Percentiles rank a stretch among this genome's conserved stretches.
Evolutionary conservation across 2,329 filamentous ascomycete species (phyloP).

Genomic region (Fusarium caatingaense): DNA sequence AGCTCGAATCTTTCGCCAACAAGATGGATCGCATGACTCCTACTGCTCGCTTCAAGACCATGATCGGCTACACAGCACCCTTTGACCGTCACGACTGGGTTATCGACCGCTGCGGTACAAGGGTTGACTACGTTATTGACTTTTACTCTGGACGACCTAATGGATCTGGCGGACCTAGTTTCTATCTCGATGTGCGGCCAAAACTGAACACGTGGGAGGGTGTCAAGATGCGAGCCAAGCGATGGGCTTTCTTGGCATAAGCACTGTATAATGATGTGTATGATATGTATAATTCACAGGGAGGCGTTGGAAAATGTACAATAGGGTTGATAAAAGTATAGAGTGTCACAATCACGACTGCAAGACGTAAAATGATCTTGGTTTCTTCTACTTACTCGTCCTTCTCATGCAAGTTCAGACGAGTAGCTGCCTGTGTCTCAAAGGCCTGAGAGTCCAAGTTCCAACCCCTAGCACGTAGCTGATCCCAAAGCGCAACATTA

Average conservation of each 20-base stretch:
- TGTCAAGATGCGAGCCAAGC: slow-evolving; percentile 71
- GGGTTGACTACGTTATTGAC: slow-evolving; percentile 96
- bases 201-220: slow-evolving; percentile 77
- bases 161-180: slow-evolving; percentile 61
- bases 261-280: slow-evolving; percentile 24
- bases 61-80: slow-evolving; percentile 88
- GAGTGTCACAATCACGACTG: background rate
- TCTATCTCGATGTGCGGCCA: slow-evolving; percentile 75
- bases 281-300: slow-evolving; percentile 26
- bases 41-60: slow-evolving; percentile 81
- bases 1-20: slow-evolving; percentile 85
- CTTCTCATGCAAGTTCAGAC: slow-evolving; percentile 48
- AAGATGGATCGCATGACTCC: slow-evolving; percentile 78
- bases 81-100: slow-evolving; percentile 99
- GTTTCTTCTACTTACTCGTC: slow-evolving; percentile 28
- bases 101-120: slow-evolving; percentile 87
- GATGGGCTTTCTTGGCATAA: slow-evolving; percentile 62
- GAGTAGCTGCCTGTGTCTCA: slow-evolving; percentile 53
- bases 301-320: slow-evolving; percentile 45
- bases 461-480: slow-evolving; percentile 50
- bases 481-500: slow-evolving; percentile 45
- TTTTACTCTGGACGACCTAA: slow-evolving; percentile 83
- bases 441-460: slow-evolving; percentile 50
- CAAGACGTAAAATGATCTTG: too few relatives aligned
- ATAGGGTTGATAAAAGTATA: slow-evolving; percentile 11